Conservation (phyloP, 139 green algal genomes). For the Spirogloea muscicola region DNA sequence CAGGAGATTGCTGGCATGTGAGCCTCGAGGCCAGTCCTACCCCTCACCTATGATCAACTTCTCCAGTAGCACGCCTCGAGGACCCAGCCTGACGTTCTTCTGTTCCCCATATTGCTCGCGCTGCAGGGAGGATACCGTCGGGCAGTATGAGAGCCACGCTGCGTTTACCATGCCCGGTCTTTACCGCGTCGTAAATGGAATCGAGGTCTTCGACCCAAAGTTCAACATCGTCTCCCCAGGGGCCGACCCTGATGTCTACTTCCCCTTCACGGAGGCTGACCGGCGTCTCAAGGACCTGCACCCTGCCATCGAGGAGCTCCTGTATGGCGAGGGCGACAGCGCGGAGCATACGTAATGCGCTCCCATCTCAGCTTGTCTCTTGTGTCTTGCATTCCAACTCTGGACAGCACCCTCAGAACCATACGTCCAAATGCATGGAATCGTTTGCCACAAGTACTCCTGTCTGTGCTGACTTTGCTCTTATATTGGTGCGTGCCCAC, state of each 20-base stretch:
- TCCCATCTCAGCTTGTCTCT: no score
- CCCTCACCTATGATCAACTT: no score
- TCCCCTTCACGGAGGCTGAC: constrained; percentile 62
- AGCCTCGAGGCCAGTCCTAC: not conserved
- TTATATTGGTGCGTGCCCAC: no score
- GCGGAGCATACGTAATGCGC: constrained; percentile 21
- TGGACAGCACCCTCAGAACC: no score
- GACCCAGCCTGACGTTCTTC: no score
- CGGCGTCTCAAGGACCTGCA: constrained; percentile 64
- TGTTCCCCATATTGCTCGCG: no score
- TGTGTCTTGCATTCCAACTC: no score
- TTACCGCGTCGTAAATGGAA: constrained; percentile 65
- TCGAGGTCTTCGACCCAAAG: constrained; percentile 69
- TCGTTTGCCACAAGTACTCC: no score
- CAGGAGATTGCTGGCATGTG: constrained; percentile 49
- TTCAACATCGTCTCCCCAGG: constrained; percentile 85
- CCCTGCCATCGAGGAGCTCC: constrained; percentile 62
- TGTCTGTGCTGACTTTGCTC: no score
- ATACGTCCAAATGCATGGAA: no score
- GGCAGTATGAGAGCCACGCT: constrained; percentile 75
- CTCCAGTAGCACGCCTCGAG: no score
- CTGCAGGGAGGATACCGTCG: constrained; percentile 53
- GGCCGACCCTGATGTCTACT: constrained; percentile 74
- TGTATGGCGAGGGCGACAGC: constrained; percentile 54
- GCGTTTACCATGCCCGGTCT: constrained; percentile 74